These are phyloP conservation scores for Domatiomyces catenatus DNA, from an alignment of 2,329 filamentous ascomycete genomes.

Conservation along the genomic window DNA sequence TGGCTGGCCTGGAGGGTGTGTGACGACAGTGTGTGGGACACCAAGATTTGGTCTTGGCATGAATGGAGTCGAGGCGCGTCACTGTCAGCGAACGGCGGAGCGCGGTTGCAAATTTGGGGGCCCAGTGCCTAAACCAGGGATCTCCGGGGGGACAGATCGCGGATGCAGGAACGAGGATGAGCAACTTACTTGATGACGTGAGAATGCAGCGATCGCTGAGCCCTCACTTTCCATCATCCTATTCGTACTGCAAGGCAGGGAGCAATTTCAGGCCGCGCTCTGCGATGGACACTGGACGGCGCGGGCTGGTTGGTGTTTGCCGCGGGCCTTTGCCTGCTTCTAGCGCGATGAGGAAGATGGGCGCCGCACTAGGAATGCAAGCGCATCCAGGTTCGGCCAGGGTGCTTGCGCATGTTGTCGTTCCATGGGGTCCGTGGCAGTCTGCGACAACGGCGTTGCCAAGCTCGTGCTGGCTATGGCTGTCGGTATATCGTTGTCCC, in stretches of 20 bases:
- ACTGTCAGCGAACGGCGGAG: background rate
- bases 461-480: background rate
- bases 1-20: background rate
- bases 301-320: background rate
- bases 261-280: background rate
- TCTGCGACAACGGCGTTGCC: background rate
- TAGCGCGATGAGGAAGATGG: background rate
- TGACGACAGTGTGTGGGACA: background rate
- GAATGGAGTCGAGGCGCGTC: background rate
- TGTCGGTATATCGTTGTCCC: background rate
- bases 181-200: background rate
- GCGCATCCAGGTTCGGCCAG: background rate
- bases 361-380: background rate
- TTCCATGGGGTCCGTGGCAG: background rate
- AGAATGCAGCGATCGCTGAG: background rate
- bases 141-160: background rate
- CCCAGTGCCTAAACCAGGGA: background rate
- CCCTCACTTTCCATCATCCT: background rate
- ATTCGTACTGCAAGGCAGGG: background rate
- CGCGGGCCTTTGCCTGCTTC: background rate
- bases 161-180: background rate
- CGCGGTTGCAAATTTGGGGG: background rate
- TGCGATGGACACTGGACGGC: background rate
- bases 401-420: too few relatives aligned
- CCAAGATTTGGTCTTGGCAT: background rate